Base-by-base conservation (phyloP, 345 rosid genomes). In the Gossypium turneri region DNA sequence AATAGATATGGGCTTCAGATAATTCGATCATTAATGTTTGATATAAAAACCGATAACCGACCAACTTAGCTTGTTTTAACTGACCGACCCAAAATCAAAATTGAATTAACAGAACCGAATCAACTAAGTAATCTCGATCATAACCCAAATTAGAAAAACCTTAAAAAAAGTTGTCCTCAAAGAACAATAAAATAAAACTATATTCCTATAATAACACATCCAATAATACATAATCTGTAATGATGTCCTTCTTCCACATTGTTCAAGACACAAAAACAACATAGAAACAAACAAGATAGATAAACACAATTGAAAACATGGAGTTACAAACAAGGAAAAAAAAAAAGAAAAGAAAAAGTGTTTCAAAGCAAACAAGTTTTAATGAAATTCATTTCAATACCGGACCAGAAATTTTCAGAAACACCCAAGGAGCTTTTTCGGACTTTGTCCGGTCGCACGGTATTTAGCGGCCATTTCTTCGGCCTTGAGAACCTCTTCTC, bases 401-500 rank as follows among this genome's bases (percentile, higher is more conserved):
- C 61, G 13, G 61, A 57, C 61, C 29, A 15, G 61, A 22, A 20
- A 57, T 29, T 57, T 57, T 57, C 61, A 57, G 61, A 57, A 57
- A 20, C 61, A 57, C 13, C 61, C 61, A 10, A 57, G 29, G 61
- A 20, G 27, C 61, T 57, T 57, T 57, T 57, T 57, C 15, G 61
- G 61, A 9, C 27, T 57, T 20, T 57, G 61, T 11, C 61, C 61
- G 4, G 61, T 57, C 22, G 61, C 61, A 20, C 61, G 61, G 61
- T 57, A 57, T 10, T 57, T 57, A 2, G 61, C 61, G 3, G 61
- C 61, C 15, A 57, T 57, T 57, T 57, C 61, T 57, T 57, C 61
- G 10, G 61, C 61, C 61, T 57, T 57, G 61, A 57, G 61, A 57
- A 57, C 27, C 25, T 57, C 61, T 57, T 57, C 61, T 22, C 61